These are phyloP conservation scores for Cytospora mali DNA, from an alignment of 2,329 filamentous ascomycete species.

Conservation along the genomic window DNA sequence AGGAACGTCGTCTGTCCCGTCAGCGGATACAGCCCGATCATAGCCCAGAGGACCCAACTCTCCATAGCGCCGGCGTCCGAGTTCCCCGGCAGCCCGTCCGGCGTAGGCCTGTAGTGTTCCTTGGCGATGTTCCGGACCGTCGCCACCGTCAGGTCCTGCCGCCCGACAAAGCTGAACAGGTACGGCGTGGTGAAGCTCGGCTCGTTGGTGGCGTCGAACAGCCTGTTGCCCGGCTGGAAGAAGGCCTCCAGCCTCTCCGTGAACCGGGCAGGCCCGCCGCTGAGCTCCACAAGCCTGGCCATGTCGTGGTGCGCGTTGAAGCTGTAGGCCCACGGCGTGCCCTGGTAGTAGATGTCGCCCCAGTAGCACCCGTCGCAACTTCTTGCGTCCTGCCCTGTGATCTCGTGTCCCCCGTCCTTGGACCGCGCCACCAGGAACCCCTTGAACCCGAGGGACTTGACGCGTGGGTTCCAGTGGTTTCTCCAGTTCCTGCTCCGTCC, in stretches of 20 bases:
- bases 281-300: constrained; percentile 51
- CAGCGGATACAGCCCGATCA: constrained; percentile 68
- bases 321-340: constrained; percentile 64
- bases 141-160: constrained; percentile 63
- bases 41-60: constrained; percentile 68
- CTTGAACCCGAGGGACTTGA: constrained; percentile 59
- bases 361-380: constrained; percentile 67
- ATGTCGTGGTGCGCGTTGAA: constrained; percentile 70
- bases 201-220: constrained; percentile 70
- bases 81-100: constrained; percentile 66
- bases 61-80: constrained; percentile 74
- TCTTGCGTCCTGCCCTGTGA: constrained; percentile 59
- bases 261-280: constrained; percentile 58
- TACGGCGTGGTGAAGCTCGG: constrained; percentile 69
- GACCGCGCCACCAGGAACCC: constrained; percentile 67
- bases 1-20: constrained; percentile 70
- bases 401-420: constrained; percentile 41
- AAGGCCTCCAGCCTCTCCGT: constrained; percentile 61
- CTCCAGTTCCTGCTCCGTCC: constrained; percentile 59
- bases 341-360: constrained; percentile 62
- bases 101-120: constrained; percentile 57
- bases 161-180: constrained; percentile 67
- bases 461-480: constrained; percentile 67
- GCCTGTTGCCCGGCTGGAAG: constrained; percentile 57
- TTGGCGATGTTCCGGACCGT: constrained; percentile 61